Evolutionary conservation across 2,329 filamentous ascomycete genomes (phyloP), one percentile per base, ranked within the genome.

Genomic region (Claviceps citrina): DNA sequence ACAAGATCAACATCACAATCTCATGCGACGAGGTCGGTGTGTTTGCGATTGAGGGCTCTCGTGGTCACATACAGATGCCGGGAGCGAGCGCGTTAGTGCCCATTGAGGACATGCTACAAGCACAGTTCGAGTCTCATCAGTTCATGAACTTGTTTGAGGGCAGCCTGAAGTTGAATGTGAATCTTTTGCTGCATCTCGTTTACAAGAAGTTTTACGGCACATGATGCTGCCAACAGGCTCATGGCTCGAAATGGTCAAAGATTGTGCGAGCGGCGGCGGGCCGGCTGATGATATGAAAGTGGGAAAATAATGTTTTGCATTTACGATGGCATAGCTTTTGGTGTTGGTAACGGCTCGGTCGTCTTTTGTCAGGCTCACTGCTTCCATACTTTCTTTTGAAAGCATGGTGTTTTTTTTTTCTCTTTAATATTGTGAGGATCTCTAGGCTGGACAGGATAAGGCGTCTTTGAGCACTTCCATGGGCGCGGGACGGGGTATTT

Each of bases 161-260:
- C 40, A 74, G 72, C 47, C 70, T 95, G 56, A 80, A 82, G 62
- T 73, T 98, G 54, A 96, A 96, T 60, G 91, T 98, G 54, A 98
- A 98, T 66, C 62, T 98, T 55, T 76, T 98, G 64, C 69, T 98
- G 68, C 91, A 98, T 70, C 68, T 96, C 60, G 74, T 98, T 50
- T 96, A 96, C 70, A 93, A 93, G 74, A 98, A 98, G 71, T 98
- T 98, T 62, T 98, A 98, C 58, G 67, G 76, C 45, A 80, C 77
- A 44, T 75, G 19, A 36, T 26, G 15, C 9, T 18, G 9, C 10
- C 7, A 15, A 12, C n/a, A 12, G n/a, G 15, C 4, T n/a, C 9
- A 32, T n/a, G n/a, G n/a, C n/a, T n/a, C n/a, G n/a, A n/a, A n/a
- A n/a, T n/a, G n/a, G n/a, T n/a, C n/a, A n/a, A n/a, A n/a, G n/a